phyloP scores from a whole-genome alignment of 352 stramenopile species.

The Globisporangium okanoganense region DNA sequence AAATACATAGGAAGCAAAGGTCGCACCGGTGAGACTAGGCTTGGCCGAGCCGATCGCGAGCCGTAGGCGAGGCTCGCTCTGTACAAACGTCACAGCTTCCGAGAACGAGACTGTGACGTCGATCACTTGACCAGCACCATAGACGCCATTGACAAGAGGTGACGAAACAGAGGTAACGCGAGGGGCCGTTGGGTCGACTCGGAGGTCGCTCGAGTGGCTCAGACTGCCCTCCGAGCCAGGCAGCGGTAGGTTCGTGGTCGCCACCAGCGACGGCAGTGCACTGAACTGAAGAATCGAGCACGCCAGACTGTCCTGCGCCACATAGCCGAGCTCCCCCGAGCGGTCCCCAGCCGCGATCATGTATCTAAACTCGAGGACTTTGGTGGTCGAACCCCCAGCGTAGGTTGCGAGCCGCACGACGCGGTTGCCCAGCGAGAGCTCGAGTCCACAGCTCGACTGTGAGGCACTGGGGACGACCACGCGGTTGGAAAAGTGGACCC shows the following conservation, averaged over 20 bases:
- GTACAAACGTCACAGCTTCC: slow-evolving; percentile 29
- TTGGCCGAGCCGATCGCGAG: slow-evolving; percentile 28
- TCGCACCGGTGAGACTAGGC: background rate
- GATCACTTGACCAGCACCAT: slow-evolving; percentile 54
- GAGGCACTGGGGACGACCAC: slow-evolving; percentile 22
- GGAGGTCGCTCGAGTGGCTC: slow-evolving; percentile 26
- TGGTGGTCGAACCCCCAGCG: slow-evolving; percentile 41
- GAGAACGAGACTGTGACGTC: slow-evolving; percentile 56
- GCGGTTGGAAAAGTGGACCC: slow-evolving; percentile 49
- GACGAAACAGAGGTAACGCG: slow-evolving; percentile 49
- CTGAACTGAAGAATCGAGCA: slow-evolving; percentile 54
- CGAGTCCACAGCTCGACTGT: slow-evolving; percentile 29
- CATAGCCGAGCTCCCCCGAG: slow-evolving; percentile 45
- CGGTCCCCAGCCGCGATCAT: slow-evolving; percentile 42
- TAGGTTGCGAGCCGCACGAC: slow-evolving; percentile 36
- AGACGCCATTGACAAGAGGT: slow-evolving; percentile 38
- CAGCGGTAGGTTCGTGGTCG: slow-evolving; percentile 34
- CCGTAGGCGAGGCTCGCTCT: slow-evolving; percentile 25
- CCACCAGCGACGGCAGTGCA: slow-evolving; percentile 31
- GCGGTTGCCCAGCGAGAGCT: slow-evolving; percentile 35
- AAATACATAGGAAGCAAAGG: slow-evolving; percentile 28
- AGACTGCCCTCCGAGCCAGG: slow-evolving; percentile 46
- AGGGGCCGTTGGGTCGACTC: slow-evolving; percentile 40
- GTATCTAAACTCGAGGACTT: slow-evolving; percentile 54
- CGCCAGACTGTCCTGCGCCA: slow-evolving; percentile 29